phyloP scores from a whole-genome alignment of 2,329 filamentous ascomycete species.

The Claviceps sp. region DNA sequence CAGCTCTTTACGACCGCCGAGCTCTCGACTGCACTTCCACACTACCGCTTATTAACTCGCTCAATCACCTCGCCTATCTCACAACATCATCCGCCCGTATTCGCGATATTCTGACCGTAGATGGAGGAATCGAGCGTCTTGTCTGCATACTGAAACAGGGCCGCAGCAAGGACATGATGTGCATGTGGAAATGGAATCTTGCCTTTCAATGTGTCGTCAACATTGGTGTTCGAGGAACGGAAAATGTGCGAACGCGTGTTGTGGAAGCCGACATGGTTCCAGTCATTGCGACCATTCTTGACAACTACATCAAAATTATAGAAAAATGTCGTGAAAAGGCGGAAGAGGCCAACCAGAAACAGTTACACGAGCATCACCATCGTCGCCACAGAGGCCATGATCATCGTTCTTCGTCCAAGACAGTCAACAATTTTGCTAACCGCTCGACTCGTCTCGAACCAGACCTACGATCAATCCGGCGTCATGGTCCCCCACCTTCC shows the following conservation, averaged over 20 bases:
- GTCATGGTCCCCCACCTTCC: slow-evolving; percentile 71
- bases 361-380: slow-evolving; percentile 38
- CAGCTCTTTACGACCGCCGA: slow-evolving; percentile 91
- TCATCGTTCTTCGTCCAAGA: slow-evolving; percentile 34
- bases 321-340: slow-evolving; percentile 81
- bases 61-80: slow-evolving; percentile 96
- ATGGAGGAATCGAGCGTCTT: slow-evolving; percentile 92
- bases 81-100: slow-evolving; percentile 96
- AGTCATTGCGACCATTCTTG: slow-evolving; percentile 92
- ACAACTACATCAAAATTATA: slow-evolving; percentile 95
- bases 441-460: slow-evolving; percentile 39
- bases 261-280: slow-evolving; percentile 99
- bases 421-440: slow-evolving; percentile 36
- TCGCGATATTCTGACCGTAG: slow-evolving; percentile 92
- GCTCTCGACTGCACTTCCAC: slow-evolving; percentile 98
- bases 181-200: slow-evolving; percentile 99
- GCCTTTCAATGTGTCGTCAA: slow-evolving; percentile 99
- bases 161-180: slow-evolving; percentile 95
- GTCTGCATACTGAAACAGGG: slow-evolving; percentile 98
- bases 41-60: slow-evolving; percentile 91
- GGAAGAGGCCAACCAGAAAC: slow-evolving; percentile 67
- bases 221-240: slow-evolving; percentile 90
- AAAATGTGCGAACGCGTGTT: slow-evolving; percentile 83
- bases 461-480: slow-evolving; percentile 50
- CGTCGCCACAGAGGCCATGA: slow-evolving; percentile 36